A percentile compares a stretch with the other conserved stretches of the same genome.
Evolutionary conservation across 2,329 filamentous ascomycete genomes (phyloP).

Genomic region (Alternaria hordeiaustralica): DNA sequence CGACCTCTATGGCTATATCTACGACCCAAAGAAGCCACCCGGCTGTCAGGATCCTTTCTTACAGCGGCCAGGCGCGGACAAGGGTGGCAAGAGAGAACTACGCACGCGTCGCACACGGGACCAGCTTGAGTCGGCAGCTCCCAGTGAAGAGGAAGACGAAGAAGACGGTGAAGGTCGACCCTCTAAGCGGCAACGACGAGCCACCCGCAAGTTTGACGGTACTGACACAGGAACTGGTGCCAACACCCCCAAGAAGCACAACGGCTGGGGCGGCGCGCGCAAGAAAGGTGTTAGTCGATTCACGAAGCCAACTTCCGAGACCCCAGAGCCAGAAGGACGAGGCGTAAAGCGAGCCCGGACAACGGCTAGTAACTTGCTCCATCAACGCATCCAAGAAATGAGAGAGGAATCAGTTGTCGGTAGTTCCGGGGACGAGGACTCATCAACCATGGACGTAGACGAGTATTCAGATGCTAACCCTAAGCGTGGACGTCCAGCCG

Average conservation of each 20-base stretch:
- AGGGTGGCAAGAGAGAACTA: slow-evolving; percentile 54
- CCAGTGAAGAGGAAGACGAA: slow-evolving; percentile 49
- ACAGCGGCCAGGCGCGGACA: slow-evolving; percentile 57
- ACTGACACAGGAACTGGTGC: slow-evolving; percentile 40
- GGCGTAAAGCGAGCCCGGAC: slow-evolving; percentile 37
- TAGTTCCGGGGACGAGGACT: slow-evolving; percentile 46
- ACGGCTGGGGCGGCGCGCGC: slow-evolving; percentile 47
- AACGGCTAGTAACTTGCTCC: slow-evolving; percentile 38
- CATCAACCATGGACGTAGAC: slow-evolving; percentile 40
- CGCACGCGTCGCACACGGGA: slow-evolving; percentile 53
- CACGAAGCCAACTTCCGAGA: slow-evolving; percentile 38
- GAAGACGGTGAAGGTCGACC: slow-evolving; percentile 40
- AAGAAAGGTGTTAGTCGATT: slow-evolving; percentile 48
- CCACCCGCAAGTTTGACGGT: slow-evolving; percentile 44
- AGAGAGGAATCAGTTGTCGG: slow-evolving; percentile 51
- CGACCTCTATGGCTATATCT: slow-evolving; percentile 65
- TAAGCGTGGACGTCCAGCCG: slow-evolving; percentile 49
- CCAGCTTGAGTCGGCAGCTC: slow-evolving; percentile 45
- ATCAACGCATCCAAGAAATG: slow-evolving; percentile 56
- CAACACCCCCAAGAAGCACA: slow-evolving; percentile 42
- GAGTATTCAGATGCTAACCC: slow-evolving; percentile 28
- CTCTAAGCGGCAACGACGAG: slow-evolving; percentile 44
- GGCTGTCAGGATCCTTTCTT: slow-evolving; percentile 64
- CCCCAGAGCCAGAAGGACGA: slow-evolving; percentile 45
- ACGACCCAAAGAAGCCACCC: slow-evolving; percentile 58